Evolutionary conservation across 2,329 filamentous ascomycete species (phyloP), one percentile per base, ranked within the genome.

Genomic region (Fusarium chuoi): DNA sequence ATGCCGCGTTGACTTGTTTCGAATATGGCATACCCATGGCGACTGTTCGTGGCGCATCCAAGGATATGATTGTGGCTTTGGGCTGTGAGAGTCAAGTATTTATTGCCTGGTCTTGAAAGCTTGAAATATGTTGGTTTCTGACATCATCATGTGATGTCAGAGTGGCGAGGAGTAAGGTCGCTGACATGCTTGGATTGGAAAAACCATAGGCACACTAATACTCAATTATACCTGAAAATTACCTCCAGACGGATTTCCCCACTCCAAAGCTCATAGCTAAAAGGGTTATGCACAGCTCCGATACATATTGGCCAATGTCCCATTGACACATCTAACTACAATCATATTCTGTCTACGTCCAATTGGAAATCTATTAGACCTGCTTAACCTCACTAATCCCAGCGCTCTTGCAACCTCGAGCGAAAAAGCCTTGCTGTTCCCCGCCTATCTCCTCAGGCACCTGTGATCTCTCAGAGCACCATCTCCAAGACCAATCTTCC

Each of bases 11-110:
- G 20, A 68, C 65, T 55, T 68, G 48, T 51, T 68, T 68, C 0
- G 65, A 68, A 33, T 68, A 68, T 14, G 65, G 65, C 64, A 68
- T 68, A 1, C 65, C 65, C 65, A 68, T 68, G 14, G 14, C 20
- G 17, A 33, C 22, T 15, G 6, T 6, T n/a, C 11, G 14, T 45
- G 6, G 5, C 10, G 13, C 13, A 9, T 13, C 7, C 0, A 17
- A 2, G 5, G 26, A 9, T 14, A 38, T 17, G 9, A 6, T 4
- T 17, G 8, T 38, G 24, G 4, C 0, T 54, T 2, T 12, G 20
- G 6, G 13, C 3, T 22, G 5, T 5, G 18, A 5, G 14, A 28
- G 4, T 28, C n/a, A 36, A 38, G 17, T 18, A 22, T 54, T 2
- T 5, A 38, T 28, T 3, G 6, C 3, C 2, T 6, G 35, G 0